Evolutionary conservation across 2,329 filamentous ascomycete genomes (phyloP).

Genomic region (Aspergillus awamori): DNA sequence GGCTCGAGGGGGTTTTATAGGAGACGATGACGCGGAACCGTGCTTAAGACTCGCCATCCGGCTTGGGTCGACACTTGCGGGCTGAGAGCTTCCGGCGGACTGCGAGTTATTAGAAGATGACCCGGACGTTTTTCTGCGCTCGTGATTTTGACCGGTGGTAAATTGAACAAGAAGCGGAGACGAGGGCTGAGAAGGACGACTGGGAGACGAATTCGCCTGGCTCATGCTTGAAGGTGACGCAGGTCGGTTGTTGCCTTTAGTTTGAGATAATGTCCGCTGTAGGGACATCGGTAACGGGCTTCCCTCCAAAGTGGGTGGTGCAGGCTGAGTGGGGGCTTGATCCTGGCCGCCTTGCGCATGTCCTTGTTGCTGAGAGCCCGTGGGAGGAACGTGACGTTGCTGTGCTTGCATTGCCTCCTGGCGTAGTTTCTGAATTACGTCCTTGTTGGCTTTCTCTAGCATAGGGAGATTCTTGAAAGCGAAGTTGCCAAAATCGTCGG

Average conservation of each 20-base stretch:
- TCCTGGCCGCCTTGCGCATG: slow-evolving; percentile 22
- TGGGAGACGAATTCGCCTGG: slow-evolving; percentile 84
- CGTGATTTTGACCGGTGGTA: slow-evolving; percentile 77
- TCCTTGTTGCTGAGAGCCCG: slow-evolving; percentile 25
- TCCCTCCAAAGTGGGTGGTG: slow-evolving; percentile 73
- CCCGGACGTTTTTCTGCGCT: slow-evolving; percentile 89
- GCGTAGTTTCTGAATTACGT: slow-evolving; percentile 93
- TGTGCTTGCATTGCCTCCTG: slow-evolving; percentile 82
- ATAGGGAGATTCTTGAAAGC: slow-evolving; percentile 97
- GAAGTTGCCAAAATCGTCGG: slow-evolving; percentile 95
- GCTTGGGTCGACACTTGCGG: slow-evolving; percentile 71
- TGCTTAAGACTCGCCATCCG: slow-evolving; percentile 59
- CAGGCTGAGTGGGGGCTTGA: slow-evolving; percentile 56
- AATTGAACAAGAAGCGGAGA: slow-evolving; percentile 97
- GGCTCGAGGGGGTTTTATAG: slow-evolving; percentile 49
- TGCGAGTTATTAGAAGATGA: slow-evolving; percentile 83
- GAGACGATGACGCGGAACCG: slow-evolving; percentile 58
- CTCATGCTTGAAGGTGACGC: slow-evolving; percentile 81
- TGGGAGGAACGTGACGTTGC: slow-evolving; percentile 50
- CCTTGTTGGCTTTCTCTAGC: slow-evolving; percentile 96
- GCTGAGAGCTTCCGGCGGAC: slow-evolving; percentile 69
- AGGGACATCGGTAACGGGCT: slow-evolving; percentile 81
- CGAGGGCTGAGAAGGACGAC: slow-evolving; percentile 77
- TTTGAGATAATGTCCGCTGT: slow-evolving; percentile 80
- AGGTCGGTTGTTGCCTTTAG: slow-evolving; percentile 75